Evolutionary conservation across 352 stramenopile genomes (phyloP).

Genomic region (Phytophthora tubulina): DNA sequence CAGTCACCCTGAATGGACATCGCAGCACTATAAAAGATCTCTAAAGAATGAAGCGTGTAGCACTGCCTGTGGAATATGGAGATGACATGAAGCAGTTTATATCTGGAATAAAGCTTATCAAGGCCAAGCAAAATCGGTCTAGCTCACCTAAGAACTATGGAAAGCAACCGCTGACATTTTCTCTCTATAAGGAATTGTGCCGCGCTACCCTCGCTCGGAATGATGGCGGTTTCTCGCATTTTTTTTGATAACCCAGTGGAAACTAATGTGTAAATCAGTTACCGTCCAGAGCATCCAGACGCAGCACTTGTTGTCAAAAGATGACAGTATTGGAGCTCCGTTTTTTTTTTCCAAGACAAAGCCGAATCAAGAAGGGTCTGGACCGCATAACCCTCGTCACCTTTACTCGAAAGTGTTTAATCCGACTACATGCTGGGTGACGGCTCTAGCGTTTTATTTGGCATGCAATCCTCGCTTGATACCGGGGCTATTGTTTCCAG

Average conservation of each 20-base stretch:
- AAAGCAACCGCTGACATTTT: slow-evolving; percentile 19
- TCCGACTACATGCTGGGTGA: too few relatives aligned
- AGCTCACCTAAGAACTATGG: slow-evolving; percentile 1
- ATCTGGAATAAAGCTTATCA: slow-evolving; percentile 15
- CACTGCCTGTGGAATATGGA: slow-evolving; percentile 21
- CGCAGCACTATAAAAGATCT: slow-evolving; percentile 22
- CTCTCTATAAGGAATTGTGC: slow-evolving; percentile 13
- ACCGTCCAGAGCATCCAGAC: slow-evolving; percentile 34
- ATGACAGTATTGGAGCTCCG: slow-evolving; percentile 21
- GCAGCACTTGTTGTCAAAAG: slow-evolving; percentile 10
- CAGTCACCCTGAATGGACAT: slow-evolving; percentile 10
- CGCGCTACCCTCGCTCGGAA: not conserved
- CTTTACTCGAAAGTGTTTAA: slow-evolving; percentile 17
- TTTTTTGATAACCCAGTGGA: slow-evolving; percentile 42
- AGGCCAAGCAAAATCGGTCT: slow-evolving; percentile 15
- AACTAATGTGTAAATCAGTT: slow-evolving; percentile 34
- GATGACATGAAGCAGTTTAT: slow-evolving; percentile 34
- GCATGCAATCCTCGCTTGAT: too few relatives aligned
- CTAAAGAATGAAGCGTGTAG: slow-evolving; percentile 3
- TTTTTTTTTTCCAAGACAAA: slow-evolving; percentile 36
- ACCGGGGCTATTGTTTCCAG: too few relatives aligned
- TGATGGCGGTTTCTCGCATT: slow-evolving; percentile 26
- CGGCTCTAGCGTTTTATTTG: too few relatives aligned
- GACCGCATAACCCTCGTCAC: slow-evolving; percentile 21
- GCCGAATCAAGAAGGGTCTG: slow-evolving; percentile 27